Evolutionary conservation across 176 grass and related monocot genomes (phyloP).

Genomic region (Bolboschoenus planiculmis): DNA sequence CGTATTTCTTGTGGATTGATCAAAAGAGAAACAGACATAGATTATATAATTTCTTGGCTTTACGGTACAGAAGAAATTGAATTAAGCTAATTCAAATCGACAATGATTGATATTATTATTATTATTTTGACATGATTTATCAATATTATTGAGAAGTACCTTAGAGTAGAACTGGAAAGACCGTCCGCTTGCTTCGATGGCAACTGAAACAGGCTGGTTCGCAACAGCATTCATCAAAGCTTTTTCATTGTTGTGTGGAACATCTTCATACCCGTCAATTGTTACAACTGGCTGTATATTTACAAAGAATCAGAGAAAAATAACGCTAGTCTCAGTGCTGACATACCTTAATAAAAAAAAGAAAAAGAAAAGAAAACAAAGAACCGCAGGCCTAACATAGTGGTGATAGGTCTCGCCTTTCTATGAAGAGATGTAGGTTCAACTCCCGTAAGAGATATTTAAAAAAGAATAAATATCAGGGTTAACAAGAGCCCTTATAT

Average conservation of each 20-base stretch:
- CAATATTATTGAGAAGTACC: background rate
- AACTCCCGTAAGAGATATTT: too few species aligned
- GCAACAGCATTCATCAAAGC: background rate
- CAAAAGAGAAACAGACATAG: background rate
- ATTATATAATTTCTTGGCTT: background rate
- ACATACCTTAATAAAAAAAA: background rate
- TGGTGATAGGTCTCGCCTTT: too few species aligned
- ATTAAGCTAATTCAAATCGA: background rate
- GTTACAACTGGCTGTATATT: conserved; percentile 11
- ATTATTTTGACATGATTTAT: too few species aligned
- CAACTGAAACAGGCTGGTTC: conserved; percentile 25
- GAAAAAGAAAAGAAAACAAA: background rate
- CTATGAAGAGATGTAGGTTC: too few species aligned
- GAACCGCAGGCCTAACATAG: too few species aligned
- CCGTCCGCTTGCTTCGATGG: conserved; percentile 4
- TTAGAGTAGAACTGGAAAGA: conserved; percentile 12
- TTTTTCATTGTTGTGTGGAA: conserved; percentile 12
- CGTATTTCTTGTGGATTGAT: background rate
- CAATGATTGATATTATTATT: background rate
- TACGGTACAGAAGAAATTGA: background rate
- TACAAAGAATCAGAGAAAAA: background rate
- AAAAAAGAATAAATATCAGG: too few species aligned
- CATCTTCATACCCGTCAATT: conserved; percentile 13
- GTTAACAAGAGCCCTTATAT: too few species aligned
- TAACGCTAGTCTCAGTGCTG: background rate